Conservation (phyloP, 441 rosid genomes). For the Corymbia calophylla region DNA sequence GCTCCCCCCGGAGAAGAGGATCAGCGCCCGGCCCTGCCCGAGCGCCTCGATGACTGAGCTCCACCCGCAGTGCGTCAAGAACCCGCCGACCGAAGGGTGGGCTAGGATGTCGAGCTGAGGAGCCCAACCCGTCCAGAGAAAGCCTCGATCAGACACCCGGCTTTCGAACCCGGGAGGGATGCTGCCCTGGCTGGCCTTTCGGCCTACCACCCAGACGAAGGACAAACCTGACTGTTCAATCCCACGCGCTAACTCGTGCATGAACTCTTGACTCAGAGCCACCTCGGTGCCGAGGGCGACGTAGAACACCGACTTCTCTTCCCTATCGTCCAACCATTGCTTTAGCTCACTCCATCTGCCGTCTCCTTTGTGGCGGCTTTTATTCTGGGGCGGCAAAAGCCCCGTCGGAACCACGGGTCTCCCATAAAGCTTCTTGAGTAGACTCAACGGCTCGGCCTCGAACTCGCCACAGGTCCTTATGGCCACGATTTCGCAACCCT, state of each 20-base stretch:
- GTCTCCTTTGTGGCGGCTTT: background rate
- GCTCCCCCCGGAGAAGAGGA: background rate
- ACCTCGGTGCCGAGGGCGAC: background rate
- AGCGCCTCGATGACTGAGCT: background rate
- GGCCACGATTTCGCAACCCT: background rate
- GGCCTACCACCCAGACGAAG: background rate
- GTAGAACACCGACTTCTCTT: background rate
- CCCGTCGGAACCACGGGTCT: background rate
- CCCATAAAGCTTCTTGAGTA: background rate
- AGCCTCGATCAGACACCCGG: background rate
- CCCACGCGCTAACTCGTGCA: background rate
- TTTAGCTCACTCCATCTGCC: background rate
- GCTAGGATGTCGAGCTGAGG: background rate
- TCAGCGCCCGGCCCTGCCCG: slow-evolving; percentile 1
- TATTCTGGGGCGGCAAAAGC: background rate
- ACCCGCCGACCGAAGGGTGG: background rate
- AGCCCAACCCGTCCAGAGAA: background rate
- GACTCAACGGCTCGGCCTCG: background rate
- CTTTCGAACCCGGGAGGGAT: background rate
- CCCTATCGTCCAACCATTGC: background rate
- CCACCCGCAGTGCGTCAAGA: background rate
- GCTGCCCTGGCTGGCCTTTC: background rate
- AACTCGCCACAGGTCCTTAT: background rate
- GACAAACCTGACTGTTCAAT: background rate
- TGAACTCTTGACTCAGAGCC: background rate